These are phyloP conservation scores for Pezicula carpinea DNA, from an alignment of 2,329 filamentous ascomycete species.

Conservation along the genomic window DNA sequence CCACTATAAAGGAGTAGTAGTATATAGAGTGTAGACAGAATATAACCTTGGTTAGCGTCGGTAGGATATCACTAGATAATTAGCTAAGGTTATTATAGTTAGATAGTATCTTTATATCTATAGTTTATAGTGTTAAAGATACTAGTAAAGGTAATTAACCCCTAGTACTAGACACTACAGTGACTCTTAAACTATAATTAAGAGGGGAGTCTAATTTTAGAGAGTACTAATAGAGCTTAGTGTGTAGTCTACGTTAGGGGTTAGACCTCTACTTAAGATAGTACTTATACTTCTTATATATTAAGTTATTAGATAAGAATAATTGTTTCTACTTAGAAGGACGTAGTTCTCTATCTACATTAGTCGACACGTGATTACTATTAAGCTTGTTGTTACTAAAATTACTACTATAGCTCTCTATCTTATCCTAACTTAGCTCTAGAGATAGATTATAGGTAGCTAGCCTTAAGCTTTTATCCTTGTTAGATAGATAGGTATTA, in stretches of 20 bases:
- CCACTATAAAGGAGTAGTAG: not conserved
- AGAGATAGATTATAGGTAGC: not conserved
- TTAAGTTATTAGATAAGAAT: constrained; percentile 6
- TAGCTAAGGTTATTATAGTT: not conserved
- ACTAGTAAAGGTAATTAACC: not conserved
- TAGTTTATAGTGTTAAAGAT: not conserved
- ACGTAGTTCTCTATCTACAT: constrained; percentile 9
- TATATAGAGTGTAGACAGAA: not conserved
- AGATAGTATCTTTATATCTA: not conserved
- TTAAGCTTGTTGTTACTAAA: constrained; percentile 9
- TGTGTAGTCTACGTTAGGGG: not conserved
- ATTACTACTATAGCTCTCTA: not conserved
- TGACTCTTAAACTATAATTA: not conserved
- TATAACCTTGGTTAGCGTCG: not conserved
- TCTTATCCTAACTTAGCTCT: not conserved
- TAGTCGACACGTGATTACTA: no score
- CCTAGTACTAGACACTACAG: not conserved
- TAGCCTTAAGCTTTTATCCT: constrained; percentile 3
- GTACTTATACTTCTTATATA: constrained; percentile 1
- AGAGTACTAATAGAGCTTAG: not conserved
- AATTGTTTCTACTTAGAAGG: constrained; percentile 12
- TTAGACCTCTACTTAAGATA: not conserved
- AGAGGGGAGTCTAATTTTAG: no score
- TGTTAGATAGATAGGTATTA: constrained; percentile 2
- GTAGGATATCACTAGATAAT: not conserved